These are phyloP conservation scores for Fraxinus quadrangulata DNA, from an alignment of 257 asterid species.

Conservation along the genomic window DNA sequence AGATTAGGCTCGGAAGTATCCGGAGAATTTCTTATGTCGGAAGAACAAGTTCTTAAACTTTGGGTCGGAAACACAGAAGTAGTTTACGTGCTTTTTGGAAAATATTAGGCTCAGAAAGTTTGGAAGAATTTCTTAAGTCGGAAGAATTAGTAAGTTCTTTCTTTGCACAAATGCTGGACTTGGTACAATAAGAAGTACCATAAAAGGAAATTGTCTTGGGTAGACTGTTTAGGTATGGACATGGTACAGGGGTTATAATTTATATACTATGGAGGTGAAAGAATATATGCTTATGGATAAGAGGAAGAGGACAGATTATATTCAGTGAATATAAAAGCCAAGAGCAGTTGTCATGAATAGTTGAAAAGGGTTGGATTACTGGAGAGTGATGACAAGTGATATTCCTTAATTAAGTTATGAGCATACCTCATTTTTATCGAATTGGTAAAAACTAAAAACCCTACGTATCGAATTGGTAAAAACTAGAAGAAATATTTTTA, in stretches of 20 bases:
- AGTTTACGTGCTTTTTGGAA: not conserved
- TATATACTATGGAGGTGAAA: not conserved
- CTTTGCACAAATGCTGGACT: not conserved
- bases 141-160: not conserved
- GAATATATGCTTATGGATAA: slow-evolving; percentile 19
- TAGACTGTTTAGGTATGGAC: slow-evolving; percentile 11
- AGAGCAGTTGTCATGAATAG: slow-evolving; percentile 32
- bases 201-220: not conserved
- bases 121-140: not conserved
- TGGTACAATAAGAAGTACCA: slow-evolving; percentile 10
- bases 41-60: not conserved
- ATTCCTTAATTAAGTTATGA: not conserved
- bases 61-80: not conserved
- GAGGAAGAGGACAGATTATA: slow-evolving; percentile 18
- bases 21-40: not conserved
- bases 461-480: not conserved
- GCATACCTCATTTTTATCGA: not conserved
- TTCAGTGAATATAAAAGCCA: slow-evolving; percentile 30
- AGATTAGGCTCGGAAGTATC: not conserved
- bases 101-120: not conserved
- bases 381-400: slow-evolving; percentile 23
- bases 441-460: not conserved
- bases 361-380: slow-evolving; percentile 23
- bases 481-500: too few species aligned
- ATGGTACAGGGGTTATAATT: slow-evolving; percentile 7